Evolutionary conservation across 78 protist genomes (phyloP), one percentile per base, ranked within the genome.

Genomic region (Trichosphaerium sp.): DNA sequence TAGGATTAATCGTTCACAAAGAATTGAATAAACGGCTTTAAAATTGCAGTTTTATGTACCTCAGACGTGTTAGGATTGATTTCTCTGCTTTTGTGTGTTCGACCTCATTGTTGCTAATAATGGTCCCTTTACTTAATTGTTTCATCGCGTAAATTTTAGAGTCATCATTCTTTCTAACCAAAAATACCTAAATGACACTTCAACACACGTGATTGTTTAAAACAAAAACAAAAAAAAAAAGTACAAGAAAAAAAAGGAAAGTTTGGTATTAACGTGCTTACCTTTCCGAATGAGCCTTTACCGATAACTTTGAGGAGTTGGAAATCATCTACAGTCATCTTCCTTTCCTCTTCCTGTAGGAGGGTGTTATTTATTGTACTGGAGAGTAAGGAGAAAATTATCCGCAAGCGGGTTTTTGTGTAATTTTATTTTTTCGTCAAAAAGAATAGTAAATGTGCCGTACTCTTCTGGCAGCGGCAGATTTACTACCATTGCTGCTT

Each of bases 231-330:
- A n/a, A n/a, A n/a, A n/a, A n/a, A n/a, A n/a, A n/a, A n/a, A n/a
- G n/a, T n/a, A n/a, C n/a, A n/a, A n/a, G n/a, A n/a, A n/a, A n/a
- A n/a, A n/a, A n/a, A n/a, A n/a, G n/a, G n/a, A n/a, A n/a, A n/a
- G n/a, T n/a, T n/a, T n/a, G n/a, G n/a, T n/a, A n/a, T n/a, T n/a
- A n/a, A n/a, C n/a, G n/a, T n/a, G n/a, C n/a, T 63, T 7, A 88
- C 92, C 70, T 84, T 84, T 1, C 92, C 92, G 61, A 82, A 87
- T 26, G 65, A 38, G 4, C 92, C 92, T 18, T 61, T 58, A 1
- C 92, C 92, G 68, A 87, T 60, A 11, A 87, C 89, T 18, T 73
- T 58, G 43, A 82, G 68, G 49, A 82, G 51, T 11, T 82, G 85
- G 38, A 82, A 87, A 66, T 85, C 89, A 38, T 81, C 82, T 35